Base-by-base conservation (phyloP, 495 filamentous ascomycete species). In the Achaetomiella virescens region DNA sequence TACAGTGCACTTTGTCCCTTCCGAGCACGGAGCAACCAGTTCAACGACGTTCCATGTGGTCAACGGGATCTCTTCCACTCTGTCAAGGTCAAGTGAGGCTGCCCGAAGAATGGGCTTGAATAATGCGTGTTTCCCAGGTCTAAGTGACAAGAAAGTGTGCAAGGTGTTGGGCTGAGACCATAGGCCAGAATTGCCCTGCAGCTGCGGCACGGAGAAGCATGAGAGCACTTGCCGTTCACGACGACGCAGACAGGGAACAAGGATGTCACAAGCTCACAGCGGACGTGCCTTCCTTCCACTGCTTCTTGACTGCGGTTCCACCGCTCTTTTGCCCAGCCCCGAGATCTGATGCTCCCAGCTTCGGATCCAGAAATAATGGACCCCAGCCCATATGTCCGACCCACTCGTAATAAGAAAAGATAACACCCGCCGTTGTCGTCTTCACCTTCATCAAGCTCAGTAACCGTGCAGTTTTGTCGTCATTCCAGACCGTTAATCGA, bases 181-280 rank as follows among this genome's bases (percentile, higher is more conserved):
- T 6, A 20, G 35, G 41, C 33, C 48, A 58, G 12, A 24, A 20
- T 37, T 21, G 12, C n/a, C 20, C 35, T 12, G 33, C 41, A 33
- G 43, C 21, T 29, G 15, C 11, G 12, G 11, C 15, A n/a, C 38
- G 20, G 35, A 57, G 45, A 46, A 52, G 54, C 59, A 61, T 56
- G 51, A 61, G 55, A 48, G 55, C 59, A 61, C 33, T 58, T 61
- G 59, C 59, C 59, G 59, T 57, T 57, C 54, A 42, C 27, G 60
- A 31, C 27, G 57, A 27, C 59, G 45, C 36, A 53, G 54, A 55
- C 57, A 40, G 33, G 53, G 54, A 31, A 45, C 45, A 24, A 49
- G 54, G 48, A 59, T 58, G 53, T 52, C 51, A 42, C 54, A 55
- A 14, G n/a, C 27, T 31, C 27, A 31, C 46, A 33, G 20, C 49